These are phyloP conservation scores for Hypoxylon perforatum DNA, from an alignment of 495 filamentous ascomycete genomes.

Conservation along the genomic window DNA sequence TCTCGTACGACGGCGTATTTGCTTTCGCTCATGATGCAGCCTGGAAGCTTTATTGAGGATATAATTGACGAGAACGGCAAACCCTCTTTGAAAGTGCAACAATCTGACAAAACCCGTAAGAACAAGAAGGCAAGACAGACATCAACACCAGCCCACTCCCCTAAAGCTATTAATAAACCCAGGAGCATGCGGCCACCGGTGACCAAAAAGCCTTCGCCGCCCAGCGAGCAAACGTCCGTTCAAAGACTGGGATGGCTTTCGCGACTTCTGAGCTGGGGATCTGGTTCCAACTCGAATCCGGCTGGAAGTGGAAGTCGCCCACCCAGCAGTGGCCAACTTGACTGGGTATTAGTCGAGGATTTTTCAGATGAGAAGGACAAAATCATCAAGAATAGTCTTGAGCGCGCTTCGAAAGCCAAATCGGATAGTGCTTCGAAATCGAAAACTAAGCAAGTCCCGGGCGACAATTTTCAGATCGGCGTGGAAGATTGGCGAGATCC, in stretches of 20 bases:
- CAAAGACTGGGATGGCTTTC: slow-evolving; percentile 62
- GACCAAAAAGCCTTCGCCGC: slow-evolving; percentile 16
- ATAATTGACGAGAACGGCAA: slow-evolving; percentile 64
- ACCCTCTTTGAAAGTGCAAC: slow-evolving; percentile 59
- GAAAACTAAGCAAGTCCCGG: slow-evolving; percentile 43
- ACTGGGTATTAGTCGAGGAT: slow-evolving; percentile 78
- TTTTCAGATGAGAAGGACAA: slow-evolving; percentile 68
- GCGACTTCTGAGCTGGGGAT: slow-evolving; percentile 63
- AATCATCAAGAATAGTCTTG: slow-evolving; percentile 49
- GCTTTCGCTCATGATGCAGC: slow-evolving; percentile 86
- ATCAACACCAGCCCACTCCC: slow-evolving; percentile 33
- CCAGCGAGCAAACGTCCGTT: slow-evolving; percentile 22
- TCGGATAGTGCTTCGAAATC: slow-evolving; percentile 35
- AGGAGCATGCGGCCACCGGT: slow-evolving; percentile 27
- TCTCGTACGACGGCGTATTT: slow-evolving; percentile 94
- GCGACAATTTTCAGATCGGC: slow-evolving; percentile 87
- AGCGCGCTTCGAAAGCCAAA: slow-evolving; percentile 47
- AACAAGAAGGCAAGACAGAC: slow-evolving; percentile 52
- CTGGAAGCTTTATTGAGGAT: slow-evolving; percentile 68
- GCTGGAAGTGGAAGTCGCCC: slow-evolving; percentile 63
- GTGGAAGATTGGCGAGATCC: slow-evolving; percentile 94
- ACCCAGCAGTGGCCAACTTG: slow-evolving; percentile 83
- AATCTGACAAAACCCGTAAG: slow-evolving; percentile 54
- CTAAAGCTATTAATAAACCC: slow-evolving; percentile 28
- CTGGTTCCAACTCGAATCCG: slow-evolving; percentile 47